These are phyloP conservation scores for Neocucurbitaria cava DNA, from an alignment of 2,329 filamentous ascomycete species.

Conservation along the genomic window DNA sequence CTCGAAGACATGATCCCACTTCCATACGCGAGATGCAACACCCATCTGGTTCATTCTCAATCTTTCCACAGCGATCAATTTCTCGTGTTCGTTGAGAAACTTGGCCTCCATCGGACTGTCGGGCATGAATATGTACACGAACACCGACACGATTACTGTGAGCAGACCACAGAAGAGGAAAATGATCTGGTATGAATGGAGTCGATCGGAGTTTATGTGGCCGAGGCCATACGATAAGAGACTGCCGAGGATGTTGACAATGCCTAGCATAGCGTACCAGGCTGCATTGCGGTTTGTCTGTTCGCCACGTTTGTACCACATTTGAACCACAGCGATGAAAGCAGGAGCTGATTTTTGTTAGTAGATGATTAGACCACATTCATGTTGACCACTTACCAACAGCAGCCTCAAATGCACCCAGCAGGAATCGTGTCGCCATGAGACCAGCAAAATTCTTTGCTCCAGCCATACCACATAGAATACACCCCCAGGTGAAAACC, in stretches of 20 bases:
- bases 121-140: constrained; percentile 65
- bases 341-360: constrained; percentile 32
- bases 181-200: constrained; percentile 49
- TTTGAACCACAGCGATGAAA: constrained; percentile 47
- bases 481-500: constrained; percentile 61
- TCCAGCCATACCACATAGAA: constrained; percentile 68
- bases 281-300: constrained; percentile 64
- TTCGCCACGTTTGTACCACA: constrained; percentile 68
- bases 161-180: constrained; percentile 50
- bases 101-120: constrained; percentile 68
- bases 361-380: background rate
- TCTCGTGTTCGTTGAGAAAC: constrained; percentile 64
- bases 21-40: constrained; percentile 54
- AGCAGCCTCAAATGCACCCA: constrained; percentile 73
- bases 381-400: constrained; percentile 39
- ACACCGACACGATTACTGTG: constrained; percentile 59
- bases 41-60: constrained; percentile 53
- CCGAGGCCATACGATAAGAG: constrained; percentile 66
- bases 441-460: constrained; percentile 67
- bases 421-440: constrained; percentile 67
- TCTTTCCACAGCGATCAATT: constrained; percentile 65
- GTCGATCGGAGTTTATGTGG: constrained; percentile 58
- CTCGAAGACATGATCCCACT: constrained; percentile 63
- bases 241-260: constrained; percentile 63
- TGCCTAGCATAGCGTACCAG: constrained; percentile 69